Conservation (phyloP, 805 yeast species). For the Ogataea angusta region DNA sequence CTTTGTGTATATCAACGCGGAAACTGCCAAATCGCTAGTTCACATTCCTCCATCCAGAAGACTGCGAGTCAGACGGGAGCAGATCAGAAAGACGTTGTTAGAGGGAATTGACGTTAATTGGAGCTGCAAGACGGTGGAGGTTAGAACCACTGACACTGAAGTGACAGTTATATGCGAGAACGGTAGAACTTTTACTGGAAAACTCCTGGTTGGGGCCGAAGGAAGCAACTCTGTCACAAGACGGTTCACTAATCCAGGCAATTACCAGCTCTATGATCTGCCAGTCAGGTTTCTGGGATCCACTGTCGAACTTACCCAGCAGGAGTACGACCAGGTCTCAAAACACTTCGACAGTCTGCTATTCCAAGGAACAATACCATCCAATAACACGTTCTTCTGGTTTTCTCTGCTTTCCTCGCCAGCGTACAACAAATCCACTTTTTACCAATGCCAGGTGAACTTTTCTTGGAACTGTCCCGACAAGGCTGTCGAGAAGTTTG, state of each 20-base stretch:
- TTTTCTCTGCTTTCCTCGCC: slow-evolving; percentile 25
- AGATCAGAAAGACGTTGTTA: slow-evolving; percentile 25
- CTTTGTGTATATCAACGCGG: slow-evolving; percentile 31
- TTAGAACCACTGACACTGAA: slow-evolving; percentile 10
- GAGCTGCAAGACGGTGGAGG: slow-evolving; percentile 22
- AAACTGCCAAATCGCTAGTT: slow-evolving; percentile 27
- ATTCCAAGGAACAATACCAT: slow-evolving; percentile 33
- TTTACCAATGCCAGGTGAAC: slow-evolving; percentile 20
- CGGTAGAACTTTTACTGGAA: slow-evolving; percentile 22
- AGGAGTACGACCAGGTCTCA: slow-evolving; percentile 20
- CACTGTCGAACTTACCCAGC: slow-evolving; percentile 24
- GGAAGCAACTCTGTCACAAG: slow-evolving; percentile 29
- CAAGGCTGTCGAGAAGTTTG: slow-evolving; percentile 7
- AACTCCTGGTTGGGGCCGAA: slow-evolving; percentile 27
- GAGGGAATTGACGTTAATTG: slow-evolving; percentile 30
- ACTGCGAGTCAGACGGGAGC: slow-evolving; percentile 31
- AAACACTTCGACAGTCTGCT: slow-evolving; percentile 27
- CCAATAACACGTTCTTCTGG: slow-evolving; percentile 29
- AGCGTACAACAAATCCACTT: slow-evolving; percentile 7
- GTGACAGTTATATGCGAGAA: slow-evolving; percentile 18
- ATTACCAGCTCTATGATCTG: slow-evolving; percentile 23
- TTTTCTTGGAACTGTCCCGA: slow-evolving; percentile 19
- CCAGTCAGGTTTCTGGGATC: slow-evolving; percentile 31
- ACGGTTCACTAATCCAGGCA: slow-evolving; percentile 19
- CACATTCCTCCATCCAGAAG: slow-evolving; percentile 32